Evolutionary conservation across 768 basidiomycete species (phyloP).

Genomic region (Termitomyces sp.): DNA sequence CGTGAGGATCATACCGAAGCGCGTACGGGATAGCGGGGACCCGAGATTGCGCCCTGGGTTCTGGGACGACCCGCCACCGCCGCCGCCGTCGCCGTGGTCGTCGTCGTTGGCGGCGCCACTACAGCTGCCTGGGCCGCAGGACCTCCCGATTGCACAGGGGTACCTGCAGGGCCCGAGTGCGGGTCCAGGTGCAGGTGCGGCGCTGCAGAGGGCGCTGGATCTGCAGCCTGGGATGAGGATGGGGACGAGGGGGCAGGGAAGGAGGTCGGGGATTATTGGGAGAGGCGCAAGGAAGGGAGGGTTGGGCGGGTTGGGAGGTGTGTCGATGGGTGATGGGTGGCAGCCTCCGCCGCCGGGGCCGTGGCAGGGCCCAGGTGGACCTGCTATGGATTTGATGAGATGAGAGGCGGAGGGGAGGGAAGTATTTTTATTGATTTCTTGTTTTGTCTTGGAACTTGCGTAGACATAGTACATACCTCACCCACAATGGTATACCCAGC

Average conservation of each 20-base stretch:
- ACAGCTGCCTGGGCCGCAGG: background rate
- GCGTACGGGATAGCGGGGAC: background rate
- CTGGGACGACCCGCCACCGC: background rate
- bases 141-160: background rate
- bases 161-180: conserved; percentile 1
- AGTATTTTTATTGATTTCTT: too few species aligned
- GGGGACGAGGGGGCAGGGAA: conserved; percentile 37
- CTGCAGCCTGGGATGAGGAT: conserved; percentile 48
- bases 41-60: background rate
- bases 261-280: conserved; percentile 60
- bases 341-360: conserved; percentile 2
- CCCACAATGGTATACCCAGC: too few species aligned
- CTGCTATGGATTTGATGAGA: conserved; percentile 5
- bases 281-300: conserved; percentile 28
- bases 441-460: too few species aligned
- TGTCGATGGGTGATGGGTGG: conserved; percentile 5
- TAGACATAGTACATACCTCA: too few species aligned
- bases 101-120: background rate
- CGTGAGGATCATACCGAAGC: conserved; percentile 27
- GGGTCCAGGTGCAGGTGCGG: conserved; percentile 17
- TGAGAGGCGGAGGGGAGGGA: background rate
- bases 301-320: background rate
- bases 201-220: conserved; percentile 47
- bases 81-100: background rate
- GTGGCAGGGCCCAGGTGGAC: conserved; percentile 4